Conservation (phyloP, 257 asterid species). For the Solanum appendiculatum region DNA sequence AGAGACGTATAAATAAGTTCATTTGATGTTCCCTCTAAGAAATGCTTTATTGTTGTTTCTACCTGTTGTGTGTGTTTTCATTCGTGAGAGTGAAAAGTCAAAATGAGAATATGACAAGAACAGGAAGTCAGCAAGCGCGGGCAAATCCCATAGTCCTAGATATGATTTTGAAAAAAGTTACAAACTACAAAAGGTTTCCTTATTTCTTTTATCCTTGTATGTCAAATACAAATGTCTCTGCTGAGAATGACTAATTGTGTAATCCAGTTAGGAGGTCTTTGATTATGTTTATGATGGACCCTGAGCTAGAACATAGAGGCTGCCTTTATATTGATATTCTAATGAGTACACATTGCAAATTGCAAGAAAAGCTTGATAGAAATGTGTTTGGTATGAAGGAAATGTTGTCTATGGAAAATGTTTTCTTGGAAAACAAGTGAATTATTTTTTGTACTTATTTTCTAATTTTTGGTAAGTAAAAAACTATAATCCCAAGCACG, state of each 20-base stretch:
- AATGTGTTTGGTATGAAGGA: not conserved
- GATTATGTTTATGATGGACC: not conserved
- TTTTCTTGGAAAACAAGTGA: not conserved
- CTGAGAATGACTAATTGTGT: not conserved
- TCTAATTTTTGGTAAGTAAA: not conserved
- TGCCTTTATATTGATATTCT: not conserved
- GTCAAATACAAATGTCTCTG: not conserved
- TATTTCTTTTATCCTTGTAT: not conserved
- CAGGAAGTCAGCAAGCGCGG: not conserved
- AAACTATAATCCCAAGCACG: not conserved
- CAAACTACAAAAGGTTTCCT: not conserved
- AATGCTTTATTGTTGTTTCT: not conserved
- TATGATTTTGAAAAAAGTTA: not conserved
- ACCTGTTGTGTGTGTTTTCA: not conserved
- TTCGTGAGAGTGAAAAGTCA: not conserved
- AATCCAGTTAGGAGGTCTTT: not conserved
- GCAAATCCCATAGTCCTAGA: not conserved
- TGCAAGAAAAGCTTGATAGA: not conserved
- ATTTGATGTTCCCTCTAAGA: not conserved
- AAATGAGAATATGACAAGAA: not conserved
- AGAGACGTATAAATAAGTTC: not conserved
- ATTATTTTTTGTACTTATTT: not conserved
- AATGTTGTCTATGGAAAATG: not conserved
- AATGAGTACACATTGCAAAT: not conserved
- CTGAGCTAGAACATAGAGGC: not conserved